phyloP scores from a whole-genome alignment of 371 early-diverging fungal genomes.

The Zopfochytrium polystomum region DNA sequence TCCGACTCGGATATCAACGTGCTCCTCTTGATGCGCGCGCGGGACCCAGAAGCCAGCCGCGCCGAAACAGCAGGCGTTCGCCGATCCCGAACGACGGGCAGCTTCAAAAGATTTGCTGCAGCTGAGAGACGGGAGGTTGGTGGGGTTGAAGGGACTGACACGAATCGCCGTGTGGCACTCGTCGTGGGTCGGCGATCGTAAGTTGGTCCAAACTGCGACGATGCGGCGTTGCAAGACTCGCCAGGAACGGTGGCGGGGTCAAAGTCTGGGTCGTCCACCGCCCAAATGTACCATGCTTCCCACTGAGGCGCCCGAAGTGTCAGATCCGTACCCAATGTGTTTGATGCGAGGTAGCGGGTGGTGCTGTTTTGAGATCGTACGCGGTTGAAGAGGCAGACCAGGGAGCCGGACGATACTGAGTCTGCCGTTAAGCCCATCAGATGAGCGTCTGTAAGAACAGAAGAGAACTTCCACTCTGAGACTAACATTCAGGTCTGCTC shows the following conservation, averaged over 20 bases:
- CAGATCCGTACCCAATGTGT: conserved; percentile 15
- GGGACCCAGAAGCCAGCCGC: too few relatives aligned
- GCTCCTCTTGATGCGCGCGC: background rate
- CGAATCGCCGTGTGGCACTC: background rate
- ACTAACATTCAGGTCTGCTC: conserved; percentile 42
- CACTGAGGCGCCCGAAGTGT: conserved; percentile 46
- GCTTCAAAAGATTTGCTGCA: background rate
- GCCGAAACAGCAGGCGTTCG: background rate
- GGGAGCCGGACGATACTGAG: conserved; percentile 58
- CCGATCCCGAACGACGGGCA: background rate
- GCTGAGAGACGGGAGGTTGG: background rate
- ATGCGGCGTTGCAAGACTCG: background rate
- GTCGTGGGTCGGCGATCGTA: background rate
- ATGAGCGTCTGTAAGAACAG: conserved; percentile 11
- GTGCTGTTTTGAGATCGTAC: conserved; percentile 50
- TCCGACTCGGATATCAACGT: background rate
- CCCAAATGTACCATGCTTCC: conserved; percentile 89
- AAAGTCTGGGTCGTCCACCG: conserved; percentile 62
- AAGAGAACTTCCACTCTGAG: conserved; percentile 11
- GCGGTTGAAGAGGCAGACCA: conserved; percentile 40
- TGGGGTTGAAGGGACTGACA: background rate
- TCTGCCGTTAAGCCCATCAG: conserved; percentile 40
- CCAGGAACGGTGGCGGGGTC: conserved; percentile 45
- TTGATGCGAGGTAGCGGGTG: conserved; percentile 45
- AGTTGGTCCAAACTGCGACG: background rate